Base-by-base conservation (phyloP, 371 early-diverging fungal genomes). In the Smittium mucronatum region DNA sequence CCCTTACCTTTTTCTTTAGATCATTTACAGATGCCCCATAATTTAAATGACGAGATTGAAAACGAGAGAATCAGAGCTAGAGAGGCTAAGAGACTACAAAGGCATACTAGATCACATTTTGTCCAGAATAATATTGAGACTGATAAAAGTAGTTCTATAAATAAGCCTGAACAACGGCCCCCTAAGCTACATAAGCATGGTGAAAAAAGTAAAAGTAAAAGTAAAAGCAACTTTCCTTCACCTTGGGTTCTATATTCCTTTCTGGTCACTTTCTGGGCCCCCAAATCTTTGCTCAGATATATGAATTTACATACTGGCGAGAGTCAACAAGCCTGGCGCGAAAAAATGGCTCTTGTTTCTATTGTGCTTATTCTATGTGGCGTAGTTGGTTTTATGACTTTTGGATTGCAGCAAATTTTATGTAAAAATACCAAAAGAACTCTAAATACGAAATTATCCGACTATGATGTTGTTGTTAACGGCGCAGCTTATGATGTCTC, bases 231-330 rank as follows among this genome's bases (percentile, higher is more conserved):
- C 47, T 47, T 47, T 47, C 47, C 47, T 25, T 47, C 47, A 25
- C 47, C 25, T 15, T 92, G 92, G 92, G 85, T 85, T 15, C 61
- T 88, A 1, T 86, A 87, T 70, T 88, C 88, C 60, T 80, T 86
- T 30, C 78, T 88, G 34, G 78, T 87, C 34, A 91, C 92, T 60
- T 91, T 87, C 74, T 92, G 89, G 89, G 90, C 91, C 28, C 81
- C 90, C 0, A 82, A 86, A 2, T 78, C 85, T 21, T 79, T 89
- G 77, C 76, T 90, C 35, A 81, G 75, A 71, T 77, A 76, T 71
- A 74, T 70, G 36, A 76, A 76, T 11, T 74, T 78, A 73, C 32
- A 64, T 26, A 64, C 69, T 15, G 36, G 67, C 16, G 70, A 64
- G 17, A 70, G 74, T 67, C 76, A 75, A 69, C 69, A 66, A 71